A percentile compares a stretch with the other conserved stretches of the same genome.
Evolutionary conservation across 768 basidiomycete species (phyloP).

Genomic region (Lentinula sp.): DNA sequence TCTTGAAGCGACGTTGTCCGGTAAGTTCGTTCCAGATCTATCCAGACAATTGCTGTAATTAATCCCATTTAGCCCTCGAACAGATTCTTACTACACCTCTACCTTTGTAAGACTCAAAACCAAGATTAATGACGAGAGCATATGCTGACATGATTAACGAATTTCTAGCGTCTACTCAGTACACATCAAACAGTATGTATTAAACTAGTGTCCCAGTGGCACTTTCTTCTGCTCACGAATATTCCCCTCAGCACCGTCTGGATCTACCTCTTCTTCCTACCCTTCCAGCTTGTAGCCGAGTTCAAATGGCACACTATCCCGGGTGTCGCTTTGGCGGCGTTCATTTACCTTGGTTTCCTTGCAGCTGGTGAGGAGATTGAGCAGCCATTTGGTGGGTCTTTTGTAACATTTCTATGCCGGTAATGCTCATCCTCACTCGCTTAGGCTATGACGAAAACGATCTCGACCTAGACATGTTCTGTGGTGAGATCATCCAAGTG

Average conservation of each 20-base stretch:
- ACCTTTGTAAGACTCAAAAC: slow-evolving; percentile 46
- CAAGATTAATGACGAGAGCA: background rate
- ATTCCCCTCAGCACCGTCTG: slow-evolving; percentile 45
- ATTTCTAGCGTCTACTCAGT: slow-evolving; percentile 51
- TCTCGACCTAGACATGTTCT: slow-evolving; percentile 38
- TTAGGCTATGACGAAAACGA: slow-evolving; percentile 24
- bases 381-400: slow-evolving; percentile 53
- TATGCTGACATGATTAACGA: background rate
- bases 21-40: slow-evolving; percentile 22
- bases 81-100: slow-evolving; percentile 58
- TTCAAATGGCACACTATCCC: slow-evolving; percentile 64
- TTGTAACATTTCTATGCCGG: background rate
- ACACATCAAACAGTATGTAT: slow-evolving; percentile 37
- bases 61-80: slow-evolving; percentile 38
- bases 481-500: slow-evolving; percentile 26
- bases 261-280: slow-evolving; percentile 72
- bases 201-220: background rate
- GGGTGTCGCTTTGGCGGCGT: slow-evolving; percentile 58
- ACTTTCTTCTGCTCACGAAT: background rate
- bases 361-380: slow-evolving; percentile 69
- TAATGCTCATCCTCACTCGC: background rate
- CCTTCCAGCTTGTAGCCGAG: slow-evolving; percentile 63
- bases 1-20: slow-evolving; percentile 47
- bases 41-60: background rate
- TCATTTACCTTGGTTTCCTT: slow-evolving; percentile 73